Percentiles rank a stretch among this genome's conserved stretches.
Evolutionary conservation across 2,329 filamentous ascomycete species (phyloP).

Genomic region (Fusarium nematophilum): DNA sequence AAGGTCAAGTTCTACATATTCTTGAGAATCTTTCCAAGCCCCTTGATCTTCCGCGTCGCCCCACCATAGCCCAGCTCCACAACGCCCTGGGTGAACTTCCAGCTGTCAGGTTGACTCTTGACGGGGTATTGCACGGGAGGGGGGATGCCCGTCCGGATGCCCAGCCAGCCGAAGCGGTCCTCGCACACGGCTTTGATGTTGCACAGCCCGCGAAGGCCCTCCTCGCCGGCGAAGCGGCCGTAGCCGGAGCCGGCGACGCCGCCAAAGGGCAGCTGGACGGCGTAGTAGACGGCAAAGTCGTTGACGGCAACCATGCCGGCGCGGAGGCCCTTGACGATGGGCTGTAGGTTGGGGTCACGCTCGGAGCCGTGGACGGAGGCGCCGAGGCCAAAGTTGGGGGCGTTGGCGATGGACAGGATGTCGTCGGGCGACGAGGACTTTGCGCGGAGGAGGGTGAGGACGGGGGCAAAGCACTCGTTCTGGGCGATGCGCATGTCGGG

Average conservation of each 20-base stretch:
- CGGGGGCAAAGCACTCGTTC: conserved; percentile 91
- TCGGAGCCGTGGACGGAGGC: conserved; percentile 86
- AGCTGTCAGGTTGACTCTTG: conserved; percentile 69
- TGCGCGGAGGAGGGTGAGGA: conserved; percentile 87
- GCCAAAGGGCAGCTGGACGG: conserved; percentile 93
- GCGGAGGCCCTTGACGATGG: conserved; percentile 75
- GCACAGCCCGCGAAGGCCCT: conserved; percentile 85
- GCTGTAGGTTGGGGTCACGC: conserved; percentile 67
- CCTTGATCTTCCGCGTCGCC: conserved; percentile 51
- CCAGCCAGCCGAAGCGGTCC: conserved; percentile 73
- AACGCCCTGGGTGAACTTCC: conserved; percentile 71
- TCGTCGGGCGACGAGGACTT: conserved; percentile 67
- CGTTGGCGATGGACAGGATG: conserved; percentile 84
- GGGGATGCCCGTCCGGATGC: conserved; percentile 82
- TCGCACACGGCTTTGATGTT: conserved; percentile 89
- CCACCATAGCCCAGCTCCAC: conserved; percentile 70
- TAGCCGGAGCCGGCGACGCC: conserved; percentile 91
- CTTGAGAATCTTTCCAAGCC: conserved; percentile 55
- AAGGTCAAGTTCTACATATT: conserved; percentile 50
- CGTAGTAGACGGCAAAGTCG: conserved; percentile 94
- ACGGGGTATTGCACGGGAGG: conserved; percentile 86
- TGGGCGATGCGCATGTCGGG: conserved; percentile 87
- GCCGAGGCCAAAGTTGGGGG: conserved; percentile 86
- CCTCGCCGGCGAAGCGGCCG: conserved; percentile 90
- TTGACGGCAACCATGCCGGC: conserved; percentile 95